phyloP scores from a whole-genome alignment of 2,329 filamentous ascomycete species.

The Colletotrichum destructivum region DNA sequence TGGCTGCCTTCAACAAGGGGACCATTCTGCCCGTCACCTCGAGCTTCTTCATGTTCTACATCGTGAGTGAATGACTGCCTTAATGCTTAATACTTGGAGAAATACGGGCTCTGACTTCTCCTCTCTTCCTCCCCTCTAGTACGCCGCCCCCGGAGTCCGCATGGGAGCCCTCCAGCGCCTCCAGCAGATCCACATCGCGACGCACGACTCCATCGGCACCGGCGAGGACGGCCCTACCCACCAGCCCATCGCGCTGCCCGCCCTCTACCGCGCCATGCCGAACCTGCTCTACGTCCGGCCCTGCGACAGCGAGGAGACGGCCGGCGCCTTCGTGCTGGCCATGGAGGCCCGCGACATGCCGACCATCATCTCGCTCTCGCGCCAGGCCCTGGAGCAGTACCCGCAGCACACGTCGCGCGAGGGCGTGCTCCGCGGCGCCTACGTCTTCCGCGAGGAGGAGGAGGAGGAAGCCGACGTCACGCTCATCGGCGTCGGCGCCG shows the following conservation, averaged over 20 bases:
- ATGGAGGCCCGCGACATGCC: constrained; percentile 58
- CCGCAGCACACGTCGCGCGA: constrained; percentile 63
- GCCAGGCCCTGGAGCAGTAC: constrained; percentile 58
- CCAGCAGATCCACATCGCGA: constrained; percentile 72
- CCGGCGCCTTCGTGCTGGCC: constrained; percentile 67
- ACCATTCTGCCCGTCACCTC: constrained; percentile 72
- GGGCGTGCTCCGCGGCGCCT: constrained; percentile 60
- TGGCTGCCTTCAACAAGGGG: constrained; percentile 70
- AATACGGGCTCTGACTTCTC: neutral
- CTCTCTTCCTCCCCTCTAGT: constrained; percentile 44
- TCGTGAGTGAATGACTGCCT: constrained; percentile 48
- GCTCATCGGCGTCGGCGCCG: constrained; percentile 57
- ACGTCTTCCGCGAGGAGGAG: constrained; percentile 59
- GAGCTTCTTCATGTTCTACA: constrained; percentile 76
- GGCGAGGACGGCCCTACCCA: constrained; percentile 76
- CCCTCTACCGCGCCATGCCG: constrained; percentile 74
- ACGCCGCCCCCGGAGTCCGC: constrained; percentile 71
- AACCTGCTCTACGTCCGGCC: constrained; percentile 74
- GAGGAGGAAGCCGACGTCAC: constrained; percentile 61
- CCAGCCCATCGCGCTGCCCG: constrained; percentile 71
- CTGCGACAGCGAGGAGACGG: constrained; percentile 70
- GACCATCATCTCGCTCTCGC: constrained; percentile 64
- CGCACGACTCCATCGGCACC: constrained; percentile 72
- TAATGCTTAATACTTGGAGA: neutral
- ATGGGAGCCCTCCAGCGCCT: constrained; percentile 73